These are phyloP conservation scores for Ophiostoma ulmi DNA, from an alignment of 2,329 filamentous ascomycete species.

Conservation along the genomic window DNA sequence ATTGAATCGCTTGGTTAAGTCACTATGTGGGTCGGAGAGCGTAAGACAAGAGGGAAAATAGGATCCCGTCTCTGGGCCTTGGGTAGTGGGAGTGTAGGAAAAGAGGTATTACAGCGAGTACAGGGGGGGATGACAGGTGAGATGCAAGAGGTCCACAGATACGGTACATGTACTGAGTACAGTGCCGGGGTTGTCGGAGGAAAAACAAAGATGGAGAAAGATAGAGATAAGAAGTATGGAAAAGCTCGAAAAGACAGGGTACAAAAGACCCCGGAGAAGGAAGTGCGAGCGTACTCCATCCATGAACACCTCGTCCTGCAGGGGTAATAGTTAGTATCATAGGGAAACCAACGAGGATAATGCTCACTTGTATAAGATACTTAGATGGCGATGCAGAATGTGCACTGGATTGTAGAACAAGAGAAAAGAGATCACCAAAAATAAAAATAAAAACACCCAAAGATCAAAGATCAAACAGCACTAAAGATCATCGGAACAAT, in stretches of 20 bases:
- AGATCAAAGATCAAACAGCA: background rate
- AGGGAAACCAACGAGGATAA: no score
- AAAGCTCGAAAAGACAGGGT: background rate
- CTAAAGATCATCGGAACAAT: background rate
- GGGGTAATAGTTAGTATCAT: background rate
- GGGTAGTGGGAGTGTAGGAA: background rate
- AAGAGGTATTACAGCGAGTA: background rate
- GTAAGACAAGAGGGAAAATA: conserved; percentile 3
- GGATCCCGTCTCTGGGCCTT: background rate
- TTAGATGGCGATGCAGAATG: background rate
- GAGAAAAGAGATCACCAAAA: background rate
- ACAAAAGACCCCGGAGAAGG: background rate
- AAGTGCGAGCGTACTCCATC: background rate
- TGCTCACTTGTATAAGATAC: background rate
- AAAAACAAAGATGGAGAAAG: background rate
- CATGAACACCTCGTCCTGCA: background rate
- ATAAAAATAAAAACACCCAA: background rate
- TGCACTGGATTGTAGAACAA: background rate
- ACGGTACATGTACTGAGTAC: background rate
- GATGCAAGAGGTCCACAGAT: background rate
- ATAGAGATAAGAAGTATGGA: background rate
- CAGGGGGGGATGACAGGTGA: background rate
- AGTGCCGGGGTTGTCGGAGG: background rate
- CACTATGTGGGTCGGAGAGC: background rate
- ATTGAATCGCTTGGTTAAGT: background rate